These are phyloP conservation scores for Pharus latifolius DNA, from an alignment of 176 grass and related monocot genomes.

Conservation along the genomic window DNA sequence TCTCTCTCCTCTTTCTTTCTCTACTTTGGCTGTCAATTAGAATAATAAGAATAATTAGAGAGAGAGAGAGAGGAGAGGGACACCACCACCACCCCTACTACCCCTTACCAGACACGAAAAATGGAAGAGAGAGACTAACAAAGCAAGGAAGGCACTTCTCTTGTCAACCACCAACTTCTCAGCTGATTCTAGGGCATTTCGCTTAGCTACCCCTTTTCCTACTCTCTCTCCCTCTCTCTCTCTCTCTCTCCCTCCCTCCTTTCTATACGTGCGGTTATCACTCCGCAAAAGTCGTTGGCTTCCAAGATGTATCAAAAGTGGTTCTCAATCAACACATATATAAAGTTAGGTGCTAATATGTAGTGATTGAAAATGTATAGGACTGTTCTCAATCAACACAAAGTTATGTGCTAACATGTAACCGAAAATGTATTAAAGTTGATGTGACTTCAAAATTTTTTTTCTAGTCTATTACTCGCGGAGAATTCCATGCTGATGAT, in stretches of 20 bases:
- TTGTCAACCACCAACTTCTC: constrained; percentile 35
- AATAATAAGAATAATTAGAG: constrained; percentile 34
- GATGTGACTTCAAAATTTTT: neutral
- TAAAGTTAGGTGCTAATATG: neutral
- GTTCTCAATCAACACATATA: neutral
- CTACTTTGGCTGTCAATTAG: constrained; percentile 35
- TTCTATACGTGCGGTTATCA: neutral
- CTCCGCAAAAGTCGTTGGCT: neutral
- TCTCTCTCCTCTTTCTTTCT: constrained; percentile 21
- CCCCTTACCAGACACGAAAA: constrained; percentile 14
- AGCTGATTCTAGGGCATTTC: constrained; percentile 32
- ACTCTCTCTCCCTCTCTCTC: neutral
- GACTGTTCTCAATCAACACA: neutral
- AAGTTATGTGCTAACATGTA: neutral
- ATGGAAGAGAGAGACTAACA: neutral
- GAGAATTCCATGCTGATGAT: neutral
- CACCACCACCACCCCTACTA: constrained; percentile 14
- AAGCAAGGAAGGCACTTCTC: neutral
- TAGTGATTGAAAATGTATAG: neutral
- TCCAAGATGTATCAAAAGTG: neutral
- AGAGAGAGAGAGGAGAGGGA: constrained; percentile 5
- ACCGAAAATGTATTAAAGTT: neutral
- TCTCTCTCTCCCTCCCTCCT: neutral
- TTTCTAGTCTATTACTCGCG: neutral
- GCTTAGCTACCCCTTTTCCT: neutral